Evolutionary conservation across 345 rosid genomes (phyloP).

Genomic region (Psidium guajava): DNA sequence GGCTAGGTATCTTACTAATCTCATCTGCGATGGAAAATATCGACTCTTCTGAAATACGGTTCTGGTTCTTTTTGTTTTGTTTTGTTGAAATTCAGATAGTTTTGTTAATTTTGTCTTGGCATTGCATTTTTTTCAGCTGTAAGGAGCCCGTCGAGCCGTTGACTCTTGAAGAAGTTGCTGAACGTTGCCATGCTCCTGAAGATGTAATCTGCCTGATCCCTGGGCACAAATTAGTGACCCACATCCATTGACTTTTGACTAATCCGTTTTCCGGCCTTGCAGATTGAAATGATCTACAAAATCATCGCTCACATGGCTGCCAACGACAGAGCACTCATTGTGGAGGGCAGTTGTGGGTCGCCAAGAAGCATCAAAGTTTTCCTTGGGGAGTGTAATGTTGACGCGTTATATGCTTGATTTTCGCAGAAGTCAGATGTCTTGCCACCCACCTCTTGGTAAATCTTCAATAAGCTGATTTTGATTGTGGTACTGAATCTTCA

Average conservation of each 20-base stretch:
- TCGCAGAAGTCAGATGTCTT: neutral
- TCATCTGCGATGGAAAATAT: neutral
- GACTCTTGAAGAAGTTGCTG: slow-evolving; percentile 79
- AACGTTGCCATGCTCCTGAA: slow-evolving; percentile 81
- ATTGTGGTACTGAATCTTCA: neutral
- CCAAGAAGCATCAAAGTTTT: slow-evolving; percentile 83
- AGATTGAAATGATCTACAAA: slow-evolving; percentile 99
- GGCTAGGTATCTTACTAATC: slow-evolving; percentile 51
- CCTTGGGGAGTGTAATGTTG: slow-evolving; percentile 79
- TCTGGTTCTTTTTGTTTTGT: neutral
- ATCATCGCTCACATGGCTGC: slow-evolving; percentile 94
- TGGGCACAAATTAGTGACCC: neutral
- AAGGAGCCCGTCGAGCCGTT: slow-evolving; percentile 86
- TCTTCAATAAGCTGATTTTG: neutral
- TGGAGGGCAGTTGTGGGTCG: slow-evolving; percentile 92
- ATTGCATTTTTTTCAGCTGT: slow-evolving; percentile 36
- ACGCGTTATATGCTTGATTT: slow-evolving; percentile 39
- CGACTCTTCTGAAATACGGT: neutral
- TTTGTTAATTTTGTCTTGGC: neutral
- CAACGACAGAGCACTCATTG: slow-evolving; percentile 80
- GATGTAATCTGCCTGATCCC: slow-evolving; percentile 25
- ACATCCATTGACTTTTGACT: neutral
- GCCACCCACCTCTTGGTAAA: neutral
- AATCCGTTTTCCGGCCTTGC: slow-evolving; percentile 9
- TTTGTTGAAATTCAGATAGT: neutral